Percentiles rank a stretch among this genome's conserved stretches.
phyloP scores from a whole-genome alignment of 176 grass and related monocot species.

The Neostapfia colusana region DNA sequence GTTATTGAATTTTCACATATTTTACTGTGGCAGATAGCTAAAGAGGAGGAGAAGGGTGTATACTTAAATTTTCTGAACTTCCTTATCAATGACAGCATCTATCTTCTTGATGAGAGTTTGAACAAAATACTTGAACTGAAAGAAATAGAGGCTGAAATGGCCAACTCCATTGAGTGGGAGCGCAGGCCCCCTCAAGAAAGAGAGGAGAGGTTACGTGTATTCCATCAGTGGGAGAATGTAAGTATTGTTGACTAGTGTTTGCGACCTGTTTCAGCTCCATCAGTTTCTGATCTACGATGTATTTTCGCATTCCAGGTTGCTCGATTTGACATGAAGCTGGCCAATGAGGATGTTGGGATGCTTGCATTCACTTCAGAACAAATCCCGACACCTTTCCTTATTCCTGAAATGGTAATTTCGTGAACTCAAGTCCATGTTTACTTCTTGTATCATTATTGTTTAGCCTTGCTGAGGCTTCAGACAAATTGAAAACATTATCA shows the following conservation, averaged over 20 bases:
- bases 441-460: background rate
- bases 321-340: conserved; percentile 95
- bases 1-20: conserved; percentile 25
- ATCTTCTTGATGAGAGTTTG: conserved; percentile 98
- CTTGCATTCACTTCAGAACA: conserved; percentile 97
- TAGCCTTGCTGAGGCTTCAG: background rate
- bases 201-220: conserved; percentile 82
- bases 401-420: conserved; percentile 87
- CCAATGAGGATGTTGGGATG: conserved; percentile 98
- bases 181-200: conserved; percentile 80
- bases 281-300: conserved; percentile 13
- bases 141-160: conserved; percentile 97
- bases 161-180: conserved; percentile 73
- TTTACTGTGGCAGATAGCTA: conserved; percentile 68
- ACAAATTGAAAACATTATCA: background rate
- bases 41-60: conserved; percentile 90
- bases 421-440: conserved; percentile 19
- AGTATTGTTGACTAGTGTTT: conserved; percentile 38
- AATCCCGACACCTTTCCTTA: conserved; percentile 91
- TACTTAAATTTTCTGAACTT: conserved; percentile 99
- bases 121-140: conserved; percentile 97
- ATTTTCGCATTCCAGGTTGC: conserved; percentile 76
- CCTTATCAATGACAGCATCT: conserved; percentile 98
- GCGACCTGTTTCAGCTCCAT: background rate
- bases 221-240: conserved; percentile 92